Conservation (phyloP, 345 rosid species). For the Aquilaria sinensis region DNA sequence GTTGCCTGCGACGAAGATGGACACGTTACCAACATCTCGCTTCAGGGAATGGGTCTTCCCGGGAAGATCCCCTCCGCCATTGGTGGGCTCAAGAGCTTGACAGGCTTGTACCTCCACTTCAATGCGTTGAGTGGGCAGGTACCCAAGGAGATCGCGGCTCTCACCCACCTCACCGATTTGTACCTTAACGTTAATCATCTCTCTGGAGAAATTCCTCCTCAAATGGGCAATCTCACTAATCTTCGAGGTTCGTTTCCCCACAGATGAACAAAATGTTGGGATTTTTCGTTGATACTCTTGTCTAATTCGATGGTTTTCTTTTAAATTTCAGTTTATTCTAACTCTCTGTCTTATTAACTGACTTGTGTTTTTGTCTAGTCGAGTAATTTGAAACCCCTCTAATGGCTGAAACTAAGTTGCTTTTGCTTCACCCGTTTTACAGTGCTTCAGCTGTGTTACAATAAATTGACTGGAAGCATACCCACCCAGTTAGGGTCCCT, state of each 20-base stretch:
- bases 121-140: slow-evolving; percentile 67
- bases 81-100: slow-evolving; percentile 67
- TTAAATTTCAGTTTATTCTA: neutral
- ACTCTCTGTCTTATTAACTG: neutral
- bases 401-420: neutral
- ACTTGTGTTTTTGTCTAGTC: neutral
- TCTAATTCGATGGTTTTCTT: neutral
- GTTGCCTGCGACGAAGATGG: slow-evolving; percentile 75
- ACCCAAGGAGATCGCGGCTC: slow-evolving; percentile 62
- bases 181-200: slow-evolving; percentile 85
- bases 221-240: slow-evolving; percentile 56
- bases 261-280: neutral
- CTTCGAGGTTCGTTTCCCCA: slow-evolving; percentile 65
- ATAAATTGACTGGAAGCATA: slow-evolving; percentile 67
- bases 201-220: slow-evolving; percentile 69
- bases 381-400: neutral
- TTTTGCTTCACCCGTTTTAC: slow-evolving; percentile 12
- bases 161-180: slow-evolving; percentile 62
- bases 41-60: slow-evolving; percentile 82
- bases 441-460: slow-evolving; percentile 92
- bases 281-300: neutral
- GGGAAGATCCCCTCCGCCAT: slow-evolving; percentile 74
- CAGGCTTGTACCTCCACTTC: slow-evolving; percentile 88
- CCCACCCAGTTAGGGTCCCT: slow-evolving; percentile 79
- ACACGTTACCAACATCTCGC: slow-evolving; percentile 74